phyloP scores from a whole-genome alignment of 2,329 filamentous ascomycete genomes.

The Alternaria tenuissima region DNA sequence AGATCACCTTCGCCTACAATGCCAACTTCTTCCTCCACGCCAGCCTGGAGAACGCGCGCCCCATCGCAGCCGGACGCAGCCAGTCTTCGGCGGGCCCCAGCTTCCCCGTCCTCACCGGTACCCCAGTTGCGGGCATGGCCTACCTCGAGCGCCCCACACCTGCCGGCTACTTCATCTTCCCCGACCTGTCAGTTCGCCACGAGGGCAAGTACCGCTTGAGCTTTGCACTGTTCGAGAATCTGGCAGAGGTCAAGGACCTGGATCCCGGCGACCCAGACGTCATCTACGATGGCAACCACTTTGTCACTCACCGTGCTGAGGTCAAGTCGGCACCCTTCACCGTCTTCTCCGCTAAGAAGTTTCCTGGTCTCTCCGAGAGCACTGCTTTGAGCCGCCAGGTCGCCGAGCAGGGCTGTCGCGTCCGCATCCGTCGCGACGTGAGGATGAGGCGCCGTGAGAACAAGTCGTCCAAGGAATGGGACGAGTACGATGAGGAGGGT shows the following conservation, averaged over 20 bases:
- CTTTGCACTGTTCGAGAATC: slow-evolving; percentile 93
- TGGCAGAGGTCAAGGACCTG: slow-evolving; percentile 83
- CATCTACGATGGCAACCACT: slow-evolving; percentile 56
- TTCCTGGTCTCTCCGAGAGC: slow-evolving; percentile 90
- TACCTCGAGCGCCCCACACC: slow-evolving; percentile 86
- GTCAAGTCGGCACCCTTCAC: slow-evolving; percentile 87
- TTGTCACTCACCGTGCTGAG: slow-evolving; percentile 85
- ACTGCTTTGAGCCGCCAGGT: slow-evolving; percentile 88
- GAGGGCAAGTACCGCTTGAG: slow-evolving; percentile 91
- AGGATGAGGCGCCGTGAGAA: slow-evolving; percentile 85
- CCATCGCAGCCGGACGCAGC: slow-evolving; percentile 82
- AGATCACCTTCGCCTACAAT: slow-evolving; percentile 86
- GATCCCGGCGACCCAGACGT: slow-evolving; percentile 63
- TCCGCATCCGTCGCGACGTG: slow-evolving; percentile 92
- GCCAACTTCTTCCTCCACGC: slow-evolving; percentile 97
- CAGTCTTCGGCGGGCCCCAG: slow-evolving; percentile 66
- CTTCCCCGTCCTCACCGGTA: slow-evolving; percentile 88
- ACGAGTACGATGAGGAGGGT: slow-evolving; percentile 68
- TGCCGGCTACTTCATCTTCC: slow-evolving; percentile 95
- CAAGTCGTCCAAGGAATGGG: slow-evolving; percentile 72
- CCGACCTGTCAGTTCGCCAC: slow-evolving; percentile 93
- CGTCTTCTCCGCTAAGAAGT: slow-evolving; percentile 98
- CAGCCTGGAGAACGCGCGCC: slow-evolving; percentile 85
- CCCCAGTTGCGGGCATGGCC: slow-evolving; percentile 93
- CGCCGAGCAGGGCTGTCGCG: slow-evolving; percentile 94